Conservation (phyloP, 495 filamentous ascomycete genomes). For the Annulohypoxylon stygium region DNA sequence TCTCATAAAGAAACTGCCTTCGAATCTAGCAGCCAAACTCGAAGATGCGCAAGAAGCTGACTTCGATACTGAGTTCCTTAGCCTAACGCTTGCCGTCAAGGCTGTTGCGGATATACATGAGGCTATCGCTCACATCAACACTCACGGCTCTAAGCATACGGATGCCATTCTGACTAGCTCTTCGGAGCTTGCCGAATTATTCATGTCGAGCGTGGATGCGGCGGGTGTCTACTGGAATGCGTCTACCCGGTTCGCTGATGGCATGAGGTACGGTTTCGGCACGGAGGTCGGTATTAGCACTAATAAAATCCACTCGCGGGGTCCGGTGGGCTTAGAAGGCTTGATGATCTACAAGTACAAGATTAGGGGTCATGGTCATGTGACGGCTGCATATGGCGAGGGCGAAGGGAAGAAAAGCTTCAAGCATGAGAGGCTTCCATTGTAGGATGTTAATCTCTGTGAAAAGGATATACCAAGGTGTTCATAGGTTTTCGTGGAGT, state of each 20-base stretch:
- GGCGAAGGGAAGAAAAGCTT: slow-evolving; percentile 74
- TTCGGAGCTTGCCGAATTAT: slow-evolving; percentile 73
- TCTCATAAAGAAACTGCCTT: slow-evolving; percentile 59
- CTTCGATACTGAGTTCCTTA: slow-evolving; percentile 90
- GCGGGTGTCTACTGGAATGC: slow-evolving; percentile 98
- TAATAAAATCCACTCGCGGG: slow-evolving; percentile 96
- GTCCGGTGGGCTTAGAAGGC: slow-evolving; percentile 93
- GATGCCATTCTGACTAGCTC: slow-evolving; percentile 87
- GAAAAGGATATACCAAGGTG: neutral
- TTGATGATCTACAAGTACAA: slow-evolving; percentile 98
- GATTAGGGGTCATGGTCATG: slow-evolving; percentile 83
- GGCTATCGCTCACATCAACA: slow-evolving; percentile 90
- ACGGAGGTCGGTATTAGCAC: slow-evolving; percentile 98
- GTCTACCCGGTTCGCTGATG: slow-evolving; percentile 93
- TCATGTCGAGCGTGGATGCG: slow-evolving; percentile 87
- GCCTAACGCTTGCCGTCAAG: slow-evolving; percentile 86
- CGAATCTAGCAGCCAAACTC: slow-evolving; percentile 57
- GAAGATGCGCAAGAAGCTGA: slow-evolving; percentile 76
- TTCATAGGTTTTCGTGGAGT: too few species aligned
- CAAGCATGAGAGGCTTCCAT: slow-evolving; percentile 73
- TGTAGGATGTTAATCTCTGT: slow-evolving; percentile 30
- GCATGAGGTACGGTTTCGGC: slow-evolving; percentile 96
- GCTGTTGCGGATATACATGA: slow-evolving; percentile 74
- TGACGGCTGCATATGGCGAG: slow-evolving; percentile 78
- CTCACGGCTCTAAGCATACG: slow-evolving; percentile 93